Conservation (phyloP, 805 yeast species). For the Blastobotrys robertii region DNA sequence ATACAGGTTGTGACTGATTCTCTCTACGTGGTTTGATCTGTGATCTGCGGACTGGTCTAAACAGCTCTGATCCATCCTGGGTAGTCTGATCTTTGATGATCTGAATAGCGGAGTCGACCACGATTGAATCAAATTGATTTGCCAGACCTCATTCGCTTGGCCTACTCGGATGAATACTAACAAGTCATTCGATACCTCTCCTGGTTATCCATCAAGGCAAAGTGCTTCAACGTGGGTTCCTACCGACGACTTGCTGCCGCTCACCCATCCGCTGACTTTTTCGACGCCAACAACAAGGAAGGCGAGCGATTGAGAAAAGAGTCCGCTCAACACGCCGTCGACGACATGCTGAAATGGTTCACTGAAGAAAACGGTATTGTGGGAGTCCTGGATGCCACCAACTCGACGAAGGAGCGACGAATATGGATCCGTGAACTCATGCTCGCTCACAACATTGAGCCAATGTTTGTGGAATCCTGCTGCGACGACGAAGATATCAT, state of each 20-base stretch:
- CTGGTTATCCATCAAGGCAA: constrained; percentile 83
- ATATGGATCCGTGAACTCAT: constrained; percentile 40
- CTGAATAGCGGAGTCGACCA: too few species aligned
- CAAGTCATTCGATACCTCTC: constrained; percentile 72
- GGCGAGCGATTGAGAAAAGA: constrained; percentile 54
- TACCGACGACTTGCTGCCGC: constrained; percentile 61
- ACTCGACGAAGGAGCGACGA: constrained; percentile 69
- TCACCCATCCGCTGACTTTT: constrained; percentile 68
- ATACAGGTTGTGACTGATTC: too few species aligned
- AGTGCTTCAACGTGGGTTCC: constrained; percentile 81
- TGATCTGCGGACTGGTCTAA: too few species aligned
- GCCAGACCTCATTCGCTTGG: too few species aligned
- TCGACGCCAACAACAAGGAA: constrained; percentile 54
- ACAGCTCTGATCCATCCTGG: too few species aligned
- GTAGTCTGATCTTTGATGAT: too few species aligned
- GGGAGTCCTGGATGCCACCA: constrained; percentile 90
- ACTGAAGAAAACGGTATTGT: constrained; percentile 72
- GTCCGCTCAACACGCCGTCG: constrained; percentile 63
- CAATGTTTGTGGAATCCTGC: constrained; percentile 87
- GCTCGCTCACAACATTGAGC: constrained; percentile 54
- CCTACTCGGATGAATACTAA: too few species aligned
- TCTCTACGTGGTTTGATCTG: not conserved
- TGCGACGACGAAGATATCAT: constrained; percentile 78
- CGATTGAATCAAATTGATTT: too few species aligned
- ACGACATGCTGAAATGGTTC: constrained; percentile 84